phyloP scores from a whole-genome alignment of 2,329 filamentous ascomycete genomes.

The Trichoderma koningii region DNA sequence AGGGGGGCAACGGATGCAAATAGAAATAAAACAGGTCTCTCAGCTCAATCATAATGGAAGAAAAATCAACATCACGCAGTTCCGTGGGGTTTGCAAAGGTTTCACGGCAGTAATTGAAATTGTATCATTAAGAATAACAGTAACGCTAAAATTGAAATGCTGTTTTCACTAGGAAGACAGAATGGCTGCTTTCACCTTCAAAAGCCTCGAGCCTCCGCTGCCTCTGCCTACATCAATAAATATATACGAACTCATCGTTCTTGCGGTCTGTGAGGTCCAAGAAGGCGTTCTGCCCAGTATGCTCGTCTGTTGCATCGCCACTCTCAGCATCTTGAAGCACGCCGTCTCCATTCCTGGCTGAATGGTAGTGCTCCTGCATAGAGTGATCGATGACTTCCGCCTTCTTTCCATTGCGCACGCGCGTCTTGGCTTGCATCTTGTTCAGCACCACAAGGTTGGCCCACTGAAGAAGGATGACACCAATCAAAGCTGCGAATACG shows the following conservation, averaged over 20 bases:
- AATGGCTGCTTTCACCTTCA: background rate
- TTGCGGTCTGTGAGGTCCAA: slow-evolving; percentile 64
- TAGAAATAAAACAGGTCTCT: background rate
- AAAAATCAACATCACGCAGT: background rate
- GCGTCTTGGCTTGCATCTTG: slow-evolving; percentile 54
- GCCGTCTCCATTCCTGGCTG: slow-evolving; percentile 25
- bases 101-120: background rate
- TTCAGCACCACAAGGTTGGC: slow-evolving; percentile 59
- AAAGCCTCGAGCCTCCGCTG: background rate
- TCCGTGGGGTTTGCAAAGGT: too few species aligned
- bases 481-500: slow-evolving; percentile 57
- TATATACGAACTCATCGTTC: slow-evolving; percentile 70
- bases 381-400: slow-evolving; percentile 61
- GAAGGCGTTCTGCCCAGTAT: slow-evolving; percentile 53
- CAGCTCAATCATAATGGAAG: background rate
- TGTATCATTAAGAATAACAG: background rate
- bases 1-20: background rate
- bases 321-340: slow-evolving; percentile 21
- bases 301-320: slow-evolving; percentile 13
- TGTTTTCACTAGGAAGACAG: background rate
- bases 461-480: slow-evolving; percentile 55
- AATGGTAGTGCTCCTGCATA: slow-evolving; percentile 57
- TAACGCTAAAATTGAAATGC: background rate
- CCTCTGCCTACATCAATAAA: slow-evolving; percentile 47
- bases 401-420: slow-evolving; percentile 62